phyloP scores from a whole-genome alignment of 1,284 basidiomycete genomes.

The Boletus mariae region DNA sequence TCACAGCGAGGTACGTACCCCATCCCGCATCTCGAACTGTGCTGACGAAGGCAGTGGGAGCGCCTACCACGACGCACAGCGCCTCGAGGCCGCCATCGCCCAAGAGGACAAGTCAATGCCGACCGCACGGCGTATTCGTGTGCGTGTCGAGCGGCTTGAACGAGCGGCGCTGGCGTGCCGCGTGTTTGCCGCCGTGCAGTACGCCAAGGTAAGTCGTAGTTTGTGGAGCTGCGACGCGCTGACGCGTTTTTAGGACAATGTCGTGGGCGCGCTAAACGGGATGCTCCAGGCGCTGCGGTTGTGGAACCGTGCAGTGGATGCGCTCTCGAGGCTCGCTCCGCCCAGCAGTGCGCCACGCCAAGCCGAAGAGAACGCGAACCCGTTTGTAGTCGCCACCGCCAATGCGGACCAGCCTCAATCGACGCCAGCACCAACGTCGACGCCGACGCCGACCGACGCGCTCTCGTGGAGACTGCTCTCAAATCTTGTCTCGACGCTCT shows the following conservation, averaged over 20 bases:
- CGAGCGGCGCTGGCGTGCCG: slow-evolving; percentile 68
- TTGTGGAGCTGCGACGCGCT: background rate
- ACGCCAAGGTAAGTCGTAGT: slow-evolving; percentile 48
- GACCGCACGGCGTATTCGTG: slow-evolving; percentile 54
- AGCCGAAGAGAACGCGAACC: slow-evolving; percentile 45
- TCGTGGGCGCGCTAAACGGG: slow-evolving; percentile 54
- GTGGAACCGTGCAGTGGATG: slow-evolving; percentile 76
- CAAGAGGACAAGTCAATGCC: slow-evolving; percentile 48
- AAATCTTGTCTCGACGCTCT: slow-evolving; percentile 60
- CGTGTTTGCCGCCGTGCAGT: slow-evolving; percentile 66
- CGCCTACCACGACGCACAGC: slow-evolving; percentile 57
- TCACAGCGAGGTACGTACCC: slow-evolving; percentile 54
- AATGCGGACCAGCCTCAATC: background rate
- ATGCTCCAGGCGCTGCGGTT: slow-evolving; percentile 73
- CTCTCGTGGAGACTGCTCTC: slow-evolving; percentile 76
- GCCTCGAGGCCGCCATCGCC: slow-evolving; percentile 40
- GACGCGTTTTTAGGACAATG: slow-evolving; percentile 53
- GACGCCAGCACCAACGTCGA: slow-evolving; percentile 26
- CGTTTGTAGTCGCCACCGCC: slow-evolving; percentile 46
- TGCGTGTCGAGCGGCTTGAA: slow-evolving; percentile 58
- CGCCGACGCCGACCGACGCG: slow-evolving; percentile 40
- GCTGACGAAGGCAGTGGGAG: slow-evolving; percentile 40
- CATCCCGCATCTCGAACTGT: background rate
- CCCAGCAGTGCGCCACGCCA: slow-evolving; percentile 29
- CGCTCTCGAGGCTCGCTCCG: slow-evolving; percentile 58